A percentile compares a stretch with the other conserved stretches of the same genome.
phyloP scores from a whole-genome alignment of 2,329 filamentous ascomycete genomes.

The Emericellopsis atlantica region DNA sequence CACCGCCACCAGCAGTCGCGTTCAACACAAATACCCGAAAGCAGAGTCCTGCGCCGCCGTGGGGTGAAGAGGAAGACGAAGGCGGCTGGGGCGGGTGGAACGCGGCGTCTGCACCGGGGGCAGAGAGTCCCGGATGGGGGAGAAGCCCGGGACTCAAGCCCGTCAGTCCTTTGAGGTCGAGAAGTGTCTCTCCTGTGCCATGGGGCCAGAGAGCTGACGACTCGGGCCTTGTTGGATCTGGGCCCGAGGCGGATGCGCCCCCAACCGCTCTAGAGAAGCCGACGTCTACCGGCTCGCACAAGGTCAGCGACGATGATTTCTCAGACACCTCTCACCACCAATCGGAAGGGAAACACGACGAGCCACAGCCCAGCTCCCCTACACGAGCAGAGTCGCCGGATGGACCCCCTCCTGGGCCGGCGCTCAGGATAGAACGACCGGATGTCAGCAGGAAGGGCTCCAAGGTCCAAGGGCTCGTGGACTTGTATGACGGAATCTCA shows the following conservation, averaged over 20 bases:
- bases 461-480: slow-evolving; percentile 37
- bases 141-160: slow-evolving; percentile 16
- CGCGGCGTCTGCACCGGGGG: slow-evolving; percentile 10
- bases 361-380: background rate
- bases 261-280: background rate
- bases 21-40: background rate
- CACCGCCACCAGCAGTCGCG: slow-evolving; percentile 9
- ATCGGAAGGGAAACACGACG: background rate
- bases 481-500: slow-evolving; percentile 33
- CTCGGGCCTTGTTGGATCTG: slow-evolving; percentile 14
- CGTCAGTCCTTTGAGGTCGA: background rate
- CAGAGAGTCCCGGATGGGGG: slow-evolving; percentile 16
- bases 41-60: background rate
- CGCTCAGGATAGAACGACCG: slow-evolving; percentile 1
- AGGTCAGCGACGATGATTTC: background rate
- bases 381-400: slow-evolving; percentile 1
- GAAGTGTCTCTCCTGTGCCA: slow-evolving; percentile 3
- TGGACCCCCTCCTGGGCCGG: background rate
- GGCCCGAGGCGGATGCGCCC: slow-evolving; percentile 5
- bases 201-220: slow-evolving; percentile 9
- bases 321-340: background rate
- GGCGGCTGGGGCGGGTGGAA: slow-evolving; percentile 23
- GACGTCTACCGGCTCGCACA: background rate
- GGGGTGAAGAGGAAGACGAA: slow-evolving; percentile 12
- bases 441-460: slow-evolving; percentile 16